phyloP scores from a whole-genome alignment of 2,329 filamentous ascomycete genomes.

The Orbilia ellipsospora region DNA sequence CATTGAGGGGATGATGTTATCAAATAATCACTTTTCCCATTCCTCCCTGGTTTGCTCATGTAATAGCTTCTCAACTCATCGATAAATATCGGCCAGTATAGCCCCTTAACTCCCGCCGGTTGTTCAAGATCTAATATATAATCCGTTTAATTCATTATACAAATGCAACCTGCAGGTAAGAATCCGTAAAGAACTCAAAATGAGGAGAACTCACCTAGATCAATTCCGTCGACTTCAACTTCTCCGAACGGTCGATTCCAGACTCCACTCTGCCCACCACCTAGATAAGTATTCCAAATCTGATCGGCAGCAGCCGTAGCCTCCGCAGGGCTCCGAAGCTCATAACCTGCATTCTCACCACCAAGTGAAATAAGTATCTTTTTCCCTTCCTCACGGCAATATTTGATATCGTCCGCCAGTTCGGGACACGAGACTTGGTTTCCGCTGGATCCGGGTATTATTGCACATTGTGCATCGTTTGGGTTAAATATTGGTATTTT shows the following conservation, averaged over 20 bases:
- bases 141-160: neutral
- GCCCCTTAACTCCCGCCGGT: conserved; percentile 14
- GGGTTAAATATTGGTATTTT: conserved; percentile 40
- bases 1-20: conserved; percentile 76
- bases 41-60: conserved; percentile 60
- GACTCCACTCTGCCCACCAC: conserved; percentile 20
- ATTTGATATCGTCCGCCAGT: conserved; percentile 34
- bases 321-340: conserved; percentile 62
- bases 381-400: conserved; percentile 74
- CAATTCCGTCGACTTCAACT: conserved; percentile 46
- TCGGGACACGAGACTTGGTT: conserved; percentile 26
- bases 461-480: conserved; percentile 3
- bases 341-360: conserved; percentile 67
- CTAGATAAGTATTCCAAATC: conserved; percentile 67
- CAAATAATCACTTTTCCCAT: conserved; percentile 67
- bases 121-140: conserved; percentile 35
- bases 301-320: conserved; percentile 70
- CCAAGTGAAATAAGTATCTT: conserved; percentile 78
- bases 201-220: conserved; percentile 29
- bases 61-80: conserved; percentile 36
- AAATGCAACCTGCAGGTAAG: too few species aligned
- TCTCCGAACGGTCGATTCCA: conserved; percentile 40
- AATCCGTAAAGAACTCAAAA: neutral
- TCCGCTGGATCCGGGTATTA: neutral
- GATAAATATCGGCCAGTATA: conserved; percentile 49